These are phyloP conservation scores for Sclerotinia subarctica DNA, from an alignment of 2,329 filamentous ascomycete species.

Conservation along the genomic window DNA sequence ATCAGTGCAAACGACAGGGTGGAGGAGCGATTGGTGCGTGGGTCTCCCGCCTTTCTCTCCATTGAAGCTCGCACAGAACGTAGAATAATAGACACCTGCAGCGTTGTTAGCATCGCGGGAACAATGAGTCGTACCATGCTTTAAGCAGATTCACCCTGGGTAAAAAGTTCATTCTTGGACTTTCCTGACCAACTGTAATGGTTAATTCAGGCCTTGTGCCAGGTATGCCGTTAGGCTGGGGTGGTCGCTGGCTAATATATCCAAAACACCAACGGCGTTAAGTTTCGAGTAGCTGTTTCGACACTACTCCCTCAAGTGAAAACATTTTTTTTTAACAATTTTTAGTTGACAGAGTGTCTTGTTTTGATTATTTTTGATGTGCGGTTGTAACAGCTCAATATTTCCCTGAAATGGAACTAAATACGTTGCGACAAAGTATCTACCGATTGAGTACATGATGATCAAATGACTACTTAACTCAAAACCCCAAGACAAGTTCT, in stretches of 20 bases:
- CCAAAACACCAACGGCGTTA: neutral
- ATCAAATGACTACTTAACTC: too few relatives aligned
- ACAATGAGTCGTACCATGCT: neutral
- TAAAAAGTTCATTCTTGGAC: neutral
- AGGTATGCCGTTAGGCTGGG: neutral
- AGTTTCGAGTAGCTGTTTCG: neutral
- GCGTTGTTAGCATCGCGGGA: neutral
- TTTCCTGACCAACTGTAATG: slow-evolving; percentile 2
- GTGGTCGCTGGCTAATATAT: neutral
- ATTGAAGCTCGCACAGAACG: neutral
- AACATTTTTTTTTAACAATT: neutral
- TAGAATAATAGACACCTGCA: neutral
- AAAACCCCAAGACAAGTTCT: too few relatives aligned
- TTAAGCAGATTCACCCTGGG: neutral
- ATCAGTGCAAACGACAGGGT: neutral
- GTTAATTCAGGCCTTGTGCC: neutral
- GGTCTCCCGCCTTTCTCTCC: neutral
- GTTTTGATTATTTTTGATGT: neutral
- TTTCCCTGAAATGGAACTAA: neutral
- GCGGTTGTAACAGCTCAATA: neutral
- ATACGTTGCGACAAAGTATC: too few relatives aligned
- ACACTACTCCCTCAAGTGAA: neutral
- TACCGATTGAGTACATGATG: too few relatives aligned
- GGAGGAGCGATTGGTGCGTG: neutral
- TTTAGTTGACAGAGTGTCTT: too few relatives aligned